These are phyloP conservation scores for Agrocybe praecox DNA, from an alignment of 768 basidiomycete species.

Conservation along the genomic window DNA sequence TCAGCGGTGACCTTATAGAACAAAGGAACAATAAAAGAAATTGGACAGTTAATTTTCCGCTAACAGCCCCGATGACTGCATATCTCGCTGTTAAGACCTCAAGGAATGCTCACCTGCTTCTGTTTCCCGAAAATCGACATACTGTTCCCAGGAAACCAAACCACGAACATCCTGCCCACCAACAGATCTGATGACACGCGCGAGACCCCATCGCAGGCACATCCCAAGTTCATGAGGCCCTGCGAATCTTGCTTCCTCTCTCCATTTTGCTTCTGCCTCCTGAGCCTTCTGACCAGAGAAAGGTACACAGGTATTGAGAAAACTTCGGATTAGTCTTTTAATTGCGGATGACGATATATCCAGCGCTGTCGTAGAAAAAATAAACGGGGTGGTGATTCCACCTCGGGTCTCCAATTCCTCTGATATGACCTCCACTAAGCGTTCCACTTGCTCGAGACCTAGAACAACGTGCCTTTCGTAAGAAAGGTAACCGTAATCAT, in stretches of 20 bases:
- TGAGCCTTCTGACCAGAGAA: slow-evolving; percentile 30
- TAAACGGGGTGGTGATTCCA: slow-evolving; percentile 86
- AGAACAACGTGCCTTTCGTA: slow-evolving; percentile 75
- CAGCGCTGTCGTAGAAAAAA: slow-evolving; percentile 88
- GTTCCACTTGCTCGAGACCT: slow-evolving; percentile 71
- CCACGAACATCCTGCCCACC: slow-evolving; percentile 80
- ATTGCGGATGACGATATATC: slow-evolving; percentile 79
- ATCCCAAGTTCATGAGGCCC: slow-evolving; percentile 89
- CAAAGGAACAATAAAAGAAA: neutral
- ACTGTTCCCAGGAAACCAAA: slow-evolving; percentile 82
- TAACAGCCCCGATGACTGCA: no score
- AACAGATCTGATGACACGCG: slow-evolving; percentile 71
- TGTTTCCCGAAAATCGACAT: slow-evolving; percentile 76
- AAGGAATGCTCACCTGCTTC: slow-evolving; percentile 71
- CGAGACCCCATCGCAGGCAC: slow-evolving; percentile 91
- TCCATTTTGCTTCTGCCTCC: slow-evolving; percentile 60
- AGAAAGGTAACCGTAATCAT: slow-evolving; percentile 73
- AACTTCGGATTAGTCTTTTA: slow-evolving; percentile 76
- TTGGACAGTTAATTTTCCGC: neutral
- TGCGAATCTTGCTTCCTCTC: slow-evolving; percentile 83
- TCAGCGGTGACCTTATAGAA: neutral
- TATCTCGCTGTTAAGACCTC: neutral
- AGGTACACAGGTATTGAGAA: slow-evolving; percentile 63
- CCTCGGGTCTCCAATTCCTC: slow-evolving; percentile 73
- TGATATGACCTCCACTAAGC: slow-evolving; percentile 70